phyloP scores from a whole-genome alignment of 2,329 filamentous ascomycete genomes.

The Didymella keratinophila region DNA sequence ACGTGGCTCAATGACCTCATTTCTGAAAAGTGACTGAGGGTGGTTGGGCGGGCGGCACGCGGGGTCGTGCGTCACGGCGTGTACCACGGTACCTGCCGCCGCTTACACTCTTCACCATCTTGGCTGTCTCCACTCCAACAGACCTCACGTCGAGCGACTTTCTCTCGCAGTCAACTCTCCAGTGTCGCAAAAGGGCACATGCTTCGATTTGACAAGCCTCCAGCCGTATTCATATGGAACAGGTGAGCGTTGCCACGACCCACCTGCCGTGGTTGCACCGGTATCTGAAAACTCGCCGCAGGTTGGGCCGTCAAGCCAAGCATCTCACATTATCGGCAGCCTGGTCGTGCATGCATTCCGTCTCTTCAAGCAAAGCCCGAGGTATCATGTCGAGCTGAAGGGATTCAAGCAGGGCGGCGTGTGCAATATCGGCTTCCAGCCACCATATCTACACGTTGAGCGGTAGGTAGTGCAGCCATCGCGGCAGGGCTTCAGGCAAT shows the following conservation, averaged over 20 bases:
- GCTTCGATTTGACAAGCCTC: background rate
- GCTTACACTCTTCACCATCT: conserved; percentile 7
- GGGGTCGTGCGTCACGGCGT: no score
- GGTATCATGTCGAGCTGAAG: background rate
- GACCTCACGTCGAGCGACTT: background rate
- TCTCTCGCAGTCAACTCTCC: background rate
- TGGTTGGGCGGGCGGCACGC: no score
- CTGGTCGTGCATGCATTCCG: background rate
- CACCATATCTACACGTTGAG: background rate
- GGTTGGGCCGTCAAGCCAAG: background rate
- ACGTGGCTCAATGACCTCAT: no score
- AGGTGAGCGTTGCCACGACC: background rate
- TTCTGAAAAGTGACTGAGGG: no score
- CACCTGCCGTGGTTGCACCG: conserved; percentile 2
- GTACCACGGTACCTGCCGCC: no score
- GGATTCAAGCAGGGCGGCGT: background rate
- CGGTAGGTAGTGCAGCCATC: background rate
- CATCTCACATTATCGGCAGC: background rate
- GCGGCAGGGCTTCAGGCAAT: background rate
- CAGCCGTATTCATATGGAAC: background rate
- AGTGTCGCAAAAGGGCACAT: background rate
- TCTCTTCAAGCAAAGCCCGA: conserved; percentile 1
- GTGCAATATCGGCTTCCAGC: background rate
- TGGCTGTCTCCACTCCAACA: background rate
- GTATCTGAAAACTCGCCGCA: background rate